Evolutionary conservation across 2,329 filamentous ascomycete species (phyloP), one percentile per base, ranked within the genome.

Genomic region (Emergomyces orientalis): DNA sequence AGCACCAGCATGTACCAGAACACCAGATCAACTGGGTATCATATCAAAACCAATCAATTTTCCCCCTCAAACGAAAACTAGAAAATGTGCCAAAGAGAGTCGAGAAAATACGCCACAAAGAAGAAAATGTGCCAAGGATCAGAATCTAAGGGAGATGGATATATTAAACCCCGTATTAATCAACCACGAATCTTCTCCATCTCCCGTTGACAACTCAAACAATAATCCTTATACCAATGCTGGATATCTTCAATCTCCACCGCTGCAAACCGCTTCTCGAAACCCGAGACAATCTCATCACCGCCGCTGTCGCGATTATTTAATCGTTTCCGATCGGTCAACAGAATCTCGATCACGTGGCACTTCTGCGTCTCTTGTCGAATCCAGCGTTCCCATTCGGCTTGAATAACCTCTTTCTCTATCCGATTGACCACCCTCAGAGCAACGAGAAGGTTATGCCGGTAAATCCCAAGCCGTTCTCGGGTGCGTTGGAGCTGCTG

Each of bases 351-450:
- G 8, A 86, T 74, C 71, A 88, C 84, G 63, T 85, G 84, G 74
- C 94, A 99, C 58, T 89, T 84, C 41, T 81, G 76, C 66, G 86
- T 87, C 77, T 99, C 94, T 67, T 90, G 88, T 2, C 84, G 76
- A 37, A 97, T 82, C 92, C 93, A 99, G 66, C 90, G 89, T 77
- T 96, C 92, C 88, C 91, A 99, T 74, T 97, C 93, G 0, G 88
- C 88, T 70, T 86, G 84, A 61, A 97, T 76, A 73, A 96, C 87
- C 74, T 97, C 91, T 63, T 84, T 83, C 79, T 97, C 94, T 34
- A 97, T 86, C 63, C 84, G 88, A 75, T 97, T 97, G 65, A 97
- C 87, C 2, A 97, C 85, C 4, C 92, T 86, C 79, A 97, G 86
- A 5, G 92, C 91, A 5, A 99, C 92, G 2, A 97, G 78, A 25